phyloP scores from a whole-genome alignment of 495 filamentous ascomycete species.

The Annulohypoxylon bovei region DNA sequence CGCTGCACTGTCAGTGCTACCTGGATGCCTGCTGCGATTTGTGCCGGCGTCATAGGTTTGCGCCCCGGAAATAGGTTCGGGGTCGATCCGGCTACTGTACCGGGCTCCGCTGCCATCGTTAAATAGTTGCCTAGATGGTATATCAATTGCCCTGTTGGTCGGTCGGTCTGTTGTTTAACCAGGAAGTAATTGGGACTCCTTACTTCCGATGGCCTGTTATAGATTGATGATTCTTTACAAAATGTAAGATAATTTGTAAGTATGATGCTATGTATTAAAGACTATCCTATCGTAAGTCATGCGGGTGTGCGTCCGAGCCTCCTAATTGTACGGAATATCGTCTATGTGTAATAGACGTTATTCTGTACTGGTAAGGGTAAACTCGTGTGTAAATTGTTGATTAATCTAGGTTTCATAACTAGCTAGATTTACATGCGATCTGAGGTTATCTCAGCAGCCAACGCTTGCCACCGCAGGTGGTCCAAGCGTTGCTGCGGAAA shows the following conservation, averaged over 20 bases:
- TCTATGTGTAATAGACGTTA: no score
- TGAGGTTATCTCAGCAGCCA: no score
- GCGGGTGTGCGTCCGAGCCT: no score
- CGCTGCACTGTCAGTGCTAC: constrained; percentile 55
- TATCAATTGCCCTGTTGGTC: background rate
- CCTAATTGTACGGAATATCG: no score
- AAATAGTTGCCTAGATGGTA: background rate
- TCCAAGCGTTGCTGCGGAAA: no score
- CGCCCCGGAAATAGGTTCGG: constrained; percentile 47
- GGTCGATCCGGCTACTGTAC: background rate
- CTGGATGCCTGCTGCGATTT: constrained; percentile 52
- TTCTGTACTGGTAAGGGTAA: no score
- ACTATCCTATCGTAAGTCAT: background rate
- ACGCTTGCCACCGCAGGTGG: no score
- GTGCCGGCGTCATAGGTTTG: constrained; percentile 43
- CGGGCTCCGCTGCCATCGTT: constrained; percentile 36
- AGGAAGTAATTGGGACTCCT: background rate
- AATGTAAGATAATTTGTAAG: background rate
- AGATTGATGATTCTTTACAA: background rate
- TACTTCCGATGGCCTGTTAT: background rate
- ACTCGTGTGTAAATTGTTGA: no score
- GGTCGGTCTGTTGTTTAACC: background rate
- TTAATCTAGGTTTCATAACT: no score
- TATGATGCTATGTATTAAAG: background rate
- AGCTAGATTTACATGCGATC: no score